These are phyloP conservation scores for Sclerotinia trifoliorum DNA, from an alignment of 2,329 filamentous ascomycete genomes.

Conservation along the genomic window DNA sequence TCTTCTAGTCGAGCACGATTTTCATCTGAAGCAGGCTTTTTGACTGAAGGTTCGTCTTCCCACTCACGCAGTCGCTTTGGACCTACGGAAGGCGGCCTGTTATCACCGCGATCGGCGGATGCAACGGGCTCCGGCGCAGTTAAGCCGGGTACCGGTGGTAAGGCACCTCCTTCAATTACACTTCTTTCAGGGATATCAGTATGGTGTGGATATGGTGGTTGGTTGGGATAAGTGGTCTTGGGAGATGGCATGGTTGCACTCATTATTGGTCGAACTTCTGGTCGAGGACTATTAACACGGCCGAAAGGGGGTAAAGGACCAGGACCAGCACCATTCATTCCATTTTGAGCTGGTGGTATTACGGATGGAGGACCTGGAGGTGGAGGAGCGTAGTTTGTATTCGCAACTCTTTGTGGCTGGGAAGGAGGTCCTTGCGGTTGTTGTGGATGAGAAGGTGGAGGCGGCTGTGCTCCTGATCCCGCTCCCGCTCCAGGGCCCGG, in stretches of 20 bases:
- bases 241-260: slow-evolving; percentile 91
- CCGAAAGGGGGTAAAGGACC: slow-evolving; percentile 67
- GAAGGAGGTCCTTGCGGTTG: slow-evolving; percentile 39
- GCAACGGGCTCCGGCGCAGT: slow-evolving; percentile 68
- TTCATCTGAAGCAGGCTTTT: slow-evolving; percentile 89
- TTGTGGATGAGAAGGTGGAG: slow-evolving; percentile 42
- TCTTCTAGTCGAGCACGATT: slow-evolving; percentile 84
- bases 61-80: slow-evolving; percentile 88
- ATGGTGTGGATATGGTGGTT: slow-evolving; percentile 73
- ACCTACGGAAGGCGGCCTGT: slow-evolving; percentile 73
- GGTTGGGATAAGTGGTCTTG: slow-evolving; percentile 79
- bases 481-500: slow-evolving; percentile 31
- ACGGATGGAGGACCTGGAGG: slow-evolving; percentile 43
- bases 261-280: slow-evolving; percentile 77
- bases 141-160: slow-evolving; percentile 62
- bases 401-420: slow-evolving; percentile 54
- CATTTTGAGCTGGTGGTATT: slow-evolving; percentile 45
- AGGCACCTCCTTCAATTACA: slow-evolving; percentile 57
- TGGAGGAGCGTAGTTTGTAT: slow-evolving; percentile 57
- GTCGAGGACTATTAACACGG: slow-evolving; percentile 72
- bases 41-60: slow-evolving; percentile 75
- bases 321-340: slow-evolving; percentile 37
- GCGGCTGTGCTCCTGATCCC: slow-evolving; percentile 25
- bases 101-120: slow-evolving; percentile 61
- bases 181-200: slow-evolving; percentile 50